Evolutionary conservation across 2,329 filamentous ascomycete genomes (phyloP), one percentile per base, ranked within the genome.

Genomic region (Aspergillus hiratsukae): DNA sequence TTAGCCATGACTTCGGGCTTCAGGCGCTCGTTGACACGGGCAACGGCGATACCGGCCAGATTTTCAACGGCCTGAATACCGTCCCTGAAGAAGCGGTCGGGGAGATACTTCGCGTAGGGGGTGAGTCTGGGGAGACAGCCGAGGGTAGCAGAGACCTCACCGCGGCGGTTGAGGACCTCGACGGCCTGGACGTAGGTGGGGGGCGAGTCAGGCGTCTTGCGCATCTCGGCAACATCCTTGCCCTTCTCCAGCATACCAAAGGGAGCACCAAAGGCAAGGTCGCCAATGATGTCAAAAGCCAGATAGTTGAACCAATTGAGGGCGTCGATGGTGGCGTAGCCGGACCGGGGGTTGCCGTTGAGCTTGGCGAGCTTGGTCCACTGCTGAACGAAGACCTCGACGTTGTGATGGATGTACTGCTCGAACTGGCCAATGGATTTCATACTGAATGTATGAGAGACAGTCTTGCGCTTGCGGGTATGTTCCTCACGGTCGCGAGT

Each of bases 351-450:
- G 46, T 78, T 67, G 10, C 76, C 73, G 10, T 78, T 73, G 3
- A 69, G 68, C n/a, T 78, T 72, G 11, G 80, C 79, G 7, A 93
- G 76, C 19, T 78, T 78, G 67, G 90, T 88, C 82, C 91, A 90
- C 70, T 91, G 85, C 58, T 78, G 77, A 25, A 89, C 84, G 56
- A 96, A 89, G 14, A 86, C 76, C 57, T 88, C 84, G 3, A 96
- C 81, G 71, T 95, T 96, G 62, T 81, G 78, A 69, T 90, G 87
- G 64, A 96, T 93, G 73, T 93, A 96, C 52, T 91, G 89, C 77
- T 96, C 91, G 69, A 96, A 95, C 70, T 96, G 86, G 57, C 82
- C 81, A 53, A 96, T 82, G 9, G 85, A 89, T 76, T 93, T 95
- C 58, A 87, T 81, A 14, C 87, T 89, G 76, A 96, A 96, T 31